These are phyloP conservation scores for Volvox reticuliferus DNA, from an alignment of 139 green algal species.

Conservation along the genomic window DNA sequence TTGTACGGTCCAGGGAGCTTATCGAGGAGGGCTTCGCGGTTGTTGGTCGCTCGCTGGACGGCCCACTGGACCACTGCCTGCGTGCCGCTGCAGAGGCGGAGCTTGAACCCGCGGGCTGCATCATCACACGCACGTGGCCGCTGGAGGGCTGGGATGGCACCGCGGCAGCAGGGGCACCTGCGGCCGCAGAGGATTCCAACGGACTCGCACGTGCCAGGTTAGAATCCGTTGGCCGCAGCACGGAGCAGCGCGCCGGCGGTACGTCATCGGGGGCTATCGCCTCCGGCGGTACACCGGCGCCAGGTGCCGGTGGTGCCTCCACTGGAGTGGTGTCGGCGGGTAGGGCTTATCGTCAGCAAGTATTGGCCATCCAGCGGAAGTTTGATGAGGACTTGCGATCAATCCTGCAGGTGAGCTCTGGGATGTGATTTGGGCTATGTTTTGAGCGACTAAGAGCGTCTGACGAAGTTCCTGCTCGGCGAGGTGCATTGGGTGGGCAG, in stretches of 20 bases:
- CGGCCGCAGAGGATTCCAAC: neutral
- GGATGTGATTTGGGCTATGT: no score
- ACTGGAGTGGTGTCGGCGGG: neutral
- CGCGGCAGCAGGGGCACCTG: neutral
- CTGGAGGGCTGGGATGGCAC: conserved; percentile 28
- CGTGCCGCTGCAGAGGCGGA: conserved; percentile 42
- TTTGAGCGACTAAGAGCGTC: no score
- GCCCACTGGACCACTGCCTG: conserved; percentile 64
- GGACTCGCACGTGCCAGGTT: neutral
- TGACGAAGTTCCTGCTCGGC: no score
- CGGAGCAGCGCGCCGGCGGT: neutral
- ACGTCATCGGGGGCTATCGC: conserved; percentile 18
- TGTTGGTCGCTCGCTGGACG: conserved; percentile 46
- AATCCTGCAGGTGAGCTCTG: conserved; percentile 54
- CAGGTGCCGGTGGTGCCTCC: neutral
- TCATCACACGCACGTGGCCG: conserved; percentile 43
- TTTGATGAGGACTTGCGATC: conserved; percentile 68
- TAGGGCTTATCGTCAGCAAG: conserved; percentile 54
- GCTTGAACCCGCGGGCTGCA: conserved; percentile 47
- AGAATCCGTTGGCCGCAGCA: neutral
- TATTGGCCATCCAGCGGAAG: conserved; percentile 58
- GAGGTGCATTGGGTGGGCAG: no score
- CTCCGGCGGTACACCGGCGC: neutral
- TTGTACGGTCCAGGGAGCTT: conserved; percentile 70
- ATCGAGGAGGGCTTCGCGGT: conserved; percentile 66